Base-by-base conservation (phyloP, 176 grass and related monocot species). In the Hordeum marinum region DNA sequence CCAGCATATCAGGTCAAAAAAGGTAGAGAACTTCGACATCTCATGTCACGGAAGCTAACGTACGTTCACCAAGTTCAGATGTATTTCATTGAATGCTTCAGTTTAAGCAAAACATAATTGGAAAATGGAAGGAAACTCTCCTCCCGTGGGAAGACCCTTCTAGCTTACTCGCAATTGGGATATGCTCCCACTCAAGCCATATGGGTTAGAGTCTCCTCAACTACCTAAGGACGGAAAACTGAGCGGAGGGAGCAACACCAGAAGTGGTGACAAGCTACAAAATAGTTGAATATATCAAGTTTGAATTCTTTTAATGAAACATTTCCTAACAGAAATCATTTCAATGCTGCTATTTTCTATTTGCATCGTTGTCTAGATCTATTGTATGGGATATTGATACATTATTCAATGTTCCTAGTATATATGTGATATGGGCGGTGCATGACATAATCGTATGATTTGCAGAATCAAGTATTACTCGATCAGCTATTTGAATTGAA, bases 401-500 rank as follows among this genome's bases (percentile, higher is more conserved):
- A 39, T 17, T 69, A 12, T 57, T 25, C 0, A 75, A 46, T 79
- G 57, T 0, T 65, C 27, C 15, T 18, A 18, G 48, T 52, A 52
- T 18, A 52, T 17, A 2, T 32, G 64, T 67, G 81, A 20, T 65
- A 58, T 41, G 26, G 1, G n/a, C 67, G 62, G 35, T 24, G 45
- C 67, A 66, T 82, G 57, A 87, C 65, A 66, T 67, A 20, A 8
- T n/a, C 64, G 2, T 73, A 83, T 81, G 17, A 87, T 57, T 84
- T 8, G 61, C 86, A 97, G 94, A 91, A 80, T 52, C 92, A 92
- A 34, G 63, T 82, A 79, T 83, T 97, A 78, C 88, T 91, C 82
- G 90, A 97, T 80, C 88, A 94, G 39, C 81, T 94, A 9, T 94
- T 90, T 89, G 94, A 94, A 78, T 92, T 97, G 41, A 94, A 97